Evolutionary conservation across 768 basidiomycete genomes (phyloP), one percentile per base, ranked within the genome.

Genomic region (Gelatoporia subvermispora): DNA sequence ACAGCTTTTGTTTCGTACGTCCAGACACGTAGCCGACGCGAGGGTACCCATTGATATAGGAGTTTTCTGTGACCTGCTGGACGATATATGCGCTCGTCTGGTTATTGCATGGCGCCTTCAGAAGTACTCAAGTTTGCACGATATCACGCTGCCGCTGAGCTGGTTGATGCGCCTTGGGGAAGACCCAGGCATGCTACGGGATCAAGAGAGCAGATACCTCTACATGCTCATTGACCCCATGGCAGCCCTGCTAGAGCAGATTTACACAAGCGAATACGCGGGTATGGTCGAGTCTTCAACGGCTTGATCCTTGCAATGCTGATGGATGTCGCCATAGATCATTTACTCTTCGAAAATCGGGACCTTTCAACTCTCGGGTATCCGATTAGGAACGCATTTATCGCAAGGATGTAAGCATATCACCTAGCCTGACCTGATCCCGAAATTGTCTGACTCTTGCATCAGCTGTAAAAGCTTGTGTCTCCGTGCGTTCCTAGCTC

Each of bases 41-140:
- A 41, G 45, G 3, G 50, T 81, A 3, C 60, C 53, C 3, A 65
- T 82, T 17, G 69, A 82, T 35, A 62, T 76, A 21, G 65, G 67
- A 18, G 66, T 76, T 8, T 59, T 85, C 2, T 84, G 79, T 47
- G 71, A 77, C 45, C 62, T 75, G 38, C 50, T 80, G 16, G 84
- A 85, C 36, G 60, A 62, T 9, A 58, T 84, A 2, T 72, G 75
- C 41, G 67, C 67, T 7, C 67, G 66, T 13, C 55, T 71, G 4
- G 63, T 76, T 4, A 45, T 83, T 2, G 65, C 67, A 1, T 56
- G 58, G 36, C 62, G 60, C 0, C 58, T 62, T 47, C 53, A 56
- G 51, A 42, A 35, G 11, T 18, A 18, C 3, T 37, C 54, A 38
- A 39, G 53, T 15, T 59, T 80, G 0, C 75, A 83, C 56, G 66